A percentile compares a stretch with the other conserved stretches of the same genome.
phyloP scores from a whole-genome alignment of 1,284 basidiomycete species.

The Puccinia novopanici region DNA sequence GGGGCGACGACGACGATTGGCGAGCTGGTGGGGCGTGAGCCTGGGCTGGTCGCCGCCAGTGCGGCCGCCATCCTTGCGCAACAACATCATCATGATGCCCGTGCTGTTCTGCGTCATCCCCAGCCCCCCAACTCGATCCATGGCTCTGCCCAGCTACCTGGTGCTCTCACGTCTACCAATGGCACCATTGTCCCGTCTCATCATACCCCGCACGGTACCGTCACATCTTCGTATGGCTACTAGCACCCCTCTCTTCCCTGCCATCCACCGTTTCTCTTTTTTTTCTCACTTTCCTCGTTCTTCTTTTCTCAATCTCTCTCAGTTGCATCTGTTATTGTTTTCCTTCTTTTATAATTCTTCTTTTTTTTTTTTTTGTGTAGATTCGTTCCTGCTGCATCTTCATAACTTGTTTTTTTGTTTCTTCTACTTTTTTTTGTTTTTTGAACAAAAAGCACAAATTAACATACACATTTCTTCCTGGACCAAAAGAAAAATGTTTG shows the following conservation, averaged over 20 bases:
- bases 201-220: constrained; percentile 1
- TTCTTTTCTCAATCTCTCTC: constrained; percentile 5
- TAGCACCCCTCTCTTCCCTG: neutral
- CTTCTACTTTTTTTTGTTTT: too few relatives aligned
- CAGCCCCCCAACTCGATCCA: neutral
- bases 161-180: constrained; percentile 8
- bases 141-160: neutral
- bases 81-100: constrained; percentile 13
- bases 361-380: neutral
- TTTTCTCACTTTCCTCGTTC: neutral
- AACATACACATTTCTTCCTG: too few relatives aligned
- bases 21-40: constrained; percentile 28
- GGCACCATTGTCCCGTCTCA: constrained; percentile 3
- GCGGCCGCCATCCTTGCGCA: constrained; percentile 33
- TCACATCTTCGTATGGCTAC: constrained; percentile 27
- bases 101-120: neutral
- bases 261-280: neutral
- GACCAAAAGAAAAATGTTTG: too few relatives aligned
- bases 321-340: neutral
- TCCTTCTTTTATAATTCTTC: neutral
- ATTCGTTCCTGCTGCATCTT: neutral
- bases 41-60: constrained; percentile 16
- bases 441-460: too few relatives aligned
- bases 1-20: constrained; percentile 35
- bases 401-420: too few relatives aligned